Conservation (phyloP, 805 yeast genomes). For the Cyberlindnera nakhonratchasimensis region DNA sequence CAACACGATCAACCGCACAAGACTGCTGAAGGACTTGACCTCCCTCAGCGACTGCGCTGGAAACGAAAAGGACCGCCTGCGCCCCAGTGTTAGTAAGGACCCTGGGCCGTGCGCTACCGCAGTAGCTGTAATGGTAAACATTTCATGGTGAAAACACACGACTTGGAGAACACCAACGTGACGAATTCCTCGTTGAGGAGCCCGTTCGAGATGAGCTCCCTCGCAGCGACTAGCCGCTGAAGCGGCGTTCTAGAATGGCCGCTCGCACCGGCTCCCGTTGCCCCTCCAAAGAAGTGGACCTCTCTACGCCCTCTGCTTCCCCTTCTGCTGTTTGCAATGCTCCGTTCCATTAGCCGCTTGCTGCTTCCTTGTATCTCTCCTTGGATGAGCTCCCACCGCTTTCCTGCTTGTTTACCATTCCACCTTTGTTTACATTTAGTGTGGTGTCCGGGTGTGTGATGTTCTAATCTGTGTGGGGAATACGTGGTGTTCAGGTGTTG, state of each 20-base stretch:
- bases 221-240: not conserved
- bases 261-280: not conserved
- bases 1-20: slow-evolving; percentile 14
- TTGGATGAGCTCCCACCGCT: no score
- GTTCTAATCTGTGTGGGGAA: no score
- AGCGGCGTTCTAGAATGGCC: no score
- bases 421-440: not conserved
- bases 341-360: not conserved
- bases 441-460: no score
- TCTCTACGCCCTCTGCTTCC: not conserved
- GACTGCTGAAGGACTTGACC: slow-evolving; percentile 11
- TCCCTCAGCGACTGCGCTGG: slow-evolving; percentile 15
- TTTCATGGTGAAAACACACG: slow-evolving; percentile 2
- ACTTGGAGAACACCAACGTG: slow-evolving; percentile 1
- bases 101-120: no score
- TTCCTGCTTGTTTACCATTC: no score
- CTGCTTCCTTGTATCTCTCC: no score
- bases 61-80: slow-evolving; percentile 9
- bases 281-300: not conserved
- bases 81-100: not conserved
- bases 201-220: slow-evolving; percentile 4
- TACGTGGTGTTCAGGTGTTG: no score
- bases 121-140: no score
- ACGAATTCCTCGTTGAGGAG: slow-evolving; percentile 1
- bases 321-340: not conserved